A percentile compares a stretch with the other conserved stretches of the same genome.
phyloP scores from a whole-genome alignment of 1,284 basidiomycete genomes.

The Ustilago lituana region DNA sequence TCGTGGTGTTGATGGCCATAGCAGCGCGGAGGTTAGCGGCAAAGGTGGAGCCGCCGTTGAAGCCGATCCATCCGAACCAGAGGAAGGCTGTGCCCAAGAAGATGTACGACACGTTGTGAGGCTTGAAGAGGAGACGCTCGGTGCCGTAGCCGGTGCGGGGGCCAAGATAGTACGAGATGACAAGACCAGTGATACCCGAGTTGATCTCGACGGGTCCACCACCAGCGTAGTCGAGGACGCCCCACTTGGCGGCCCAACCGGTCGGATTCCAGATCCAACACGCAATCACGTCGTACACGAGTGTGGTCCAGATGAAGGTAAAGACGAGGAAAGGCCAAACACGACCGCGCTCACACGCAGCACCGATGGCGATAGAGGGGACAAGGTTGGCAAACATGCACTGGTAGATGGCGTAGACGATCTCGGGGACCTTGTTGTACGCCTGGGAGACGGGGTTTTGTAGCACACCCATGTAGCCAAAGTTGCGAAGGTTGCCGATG shows the following conservation, averaged over 20 bases:
- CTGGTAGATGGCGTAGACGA: slow-evolving; percentile 69
- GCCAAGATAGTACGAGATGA: slow-evolving; percentile 91
- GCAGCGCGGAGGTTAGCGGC: slow-evolving; percentile 89
- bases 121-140: slow-evolving; percentile 86
- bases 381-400: slow-evolving; percentile 70
- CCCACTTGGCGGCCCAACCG: slow-evolving; percentile 91
- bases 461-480: slow-evolving; percentile 76
- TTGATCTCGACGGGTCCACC: slow-evolving; percentile 93
- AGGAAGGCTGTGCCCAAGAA: slow-evolving; percentile 86
- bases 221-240: slow-evolving; percentile 90
- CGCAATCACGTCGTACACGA: slow-evolving; percentile 71
- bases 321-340: slow-evolving; percentile 88
- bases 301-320: slow-evolving; percentile 83
- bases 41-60: slow-evolving; percentile 87
- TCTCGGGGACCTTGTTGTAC: slow-evolving; percentile 71
- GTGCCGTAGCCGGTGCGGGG: slow-evolving; percentile 86
- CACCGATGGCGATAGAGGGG: slow-evolving; percentile 72
- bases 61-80: slow-evolving; percentile 96
- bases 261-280: slow-evolving; percentile 86
- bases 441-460: slow-evolving; percentile 78
- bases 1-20: slow-evolving; percentile 87
- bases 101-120: slow-evolving; percentile 90
- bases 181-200: slow-evolving; percentile 84
- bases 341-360: slow-evolving; percentile 85
- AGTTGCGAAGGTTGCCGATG: slow-evolving; percentile 78